Base-by-base conservation (phyloP, 331 rosid species). In the Rhamnella rubrinervis region DNA sequence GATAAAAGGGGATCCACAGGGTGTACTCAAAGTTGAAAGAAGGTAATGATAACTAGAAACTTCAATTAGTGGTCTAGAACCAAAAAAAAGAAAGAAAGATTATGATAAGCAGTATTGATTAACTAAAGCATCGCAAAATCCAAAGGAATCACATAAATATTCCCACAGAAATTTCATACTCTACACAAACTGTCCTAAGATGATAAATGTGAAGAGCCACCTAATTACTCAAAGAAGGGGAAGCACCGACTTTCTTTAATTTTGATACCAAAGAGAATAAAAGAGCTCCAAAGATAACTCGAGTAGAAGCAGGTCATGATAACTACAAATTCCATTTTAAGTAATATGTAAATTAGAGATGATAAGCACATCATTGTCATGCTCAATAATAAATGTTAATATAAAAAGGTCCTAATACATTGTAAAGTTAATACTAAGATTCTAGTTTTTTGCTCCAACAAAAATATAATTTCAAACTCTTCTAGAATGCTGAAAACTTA, bases 221-320 rank as follows among this genome's bases (percentile, higher is more conserved):
- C 40, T 25, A 69, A 28, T 20, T 58, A 70, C 66, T 59, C 37
- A 31, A 10, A 47, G 50, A 49, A 69, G 65, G 8, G 56, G 25
- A 6, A 19, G 47, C 9, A 40, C 67, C 5, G 55, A 39, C 28
- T 59, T 38, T 38, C 39, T 60, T 17, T 40, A 18, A 18, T 4
- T 38, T 51, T 15, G 28, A 57, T 28, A 8, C 72, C 66, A 71
- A 52, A 15, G 56, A 68, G 62, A 65, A 65, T 46, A 31, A 63
- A 47, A 47, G 0, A 51, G 21, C 65, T 46, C 40, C n/a, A 73
- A 14, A 59, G 44, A 63, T 8, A 1, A 35, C 56, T 58, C 71
- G 46, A 20, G 64, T 10, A 25, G 47, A 35, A 46, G 38, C 51
- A 17, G 21, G 16, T 17, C 4, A 19, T 1, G 25, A 44, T 13